Conservation (phyloP, 768 basidiomycete species). For the Punctularia strigosozonata region DNA sequence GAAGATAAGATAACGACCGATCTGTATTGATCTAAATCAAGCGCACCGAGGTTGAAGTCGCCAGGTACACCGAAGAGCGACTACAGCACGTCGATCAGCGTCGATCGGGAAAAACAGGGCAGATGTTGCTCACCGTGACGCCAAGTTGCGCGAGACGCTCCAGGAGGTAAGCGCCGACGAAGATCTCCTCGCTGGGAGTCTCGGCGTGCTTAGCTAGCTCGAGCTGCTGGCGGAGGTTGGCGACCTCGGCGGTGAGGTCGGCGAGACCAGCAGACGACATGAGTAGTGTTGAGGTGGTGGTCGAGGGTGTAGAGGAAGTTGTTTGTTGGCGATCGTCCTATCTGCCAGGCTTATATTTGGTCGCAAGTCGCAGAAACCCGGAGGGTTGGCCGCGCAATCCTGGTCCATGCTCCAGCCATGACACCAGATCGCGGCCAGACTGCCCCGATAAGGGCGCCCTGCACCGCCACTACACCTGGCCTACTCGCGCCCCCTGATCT, state of each 20-base stretch:
- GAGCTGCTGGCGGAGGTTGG: conserved; percentile 34
- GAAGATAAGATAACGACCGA: neutral
- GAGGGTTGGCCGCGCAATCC: too few species aligned
- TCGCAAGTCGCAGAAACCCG: too few species aligned
- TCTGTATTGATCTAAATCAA: neutral
- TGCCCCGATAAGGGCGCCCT: too few species aligned
- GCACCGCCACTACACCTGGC: too few species aligned
- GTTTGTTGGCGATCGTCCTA: too few species aligned
- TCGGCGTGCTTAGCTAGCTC: conserved; percentile 26
- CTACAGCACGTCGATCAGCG: conserved; percentile 23
- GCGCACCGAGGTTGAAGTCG: conserved; percentile 64
- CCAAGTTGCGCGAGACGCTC: conserved; percentile 51
- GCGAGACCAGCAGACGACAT: conserved; percentile 3
- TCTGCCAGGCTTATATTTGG: too few species aligned
- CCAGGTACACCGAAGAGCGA: conserved; percentile 79
- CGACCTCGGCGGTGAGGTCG: conserved; percentile 30
- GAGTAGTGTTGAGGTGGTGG: neutral
- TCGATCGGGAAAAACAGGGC: neutral
- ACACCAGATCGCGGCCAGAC: too few species aligned
- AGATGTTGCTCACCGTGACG: conserved; percentile 34
- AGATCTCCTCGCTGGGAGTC: conserved; percentile 28
- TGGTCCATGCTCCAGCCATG: too few species aligned
- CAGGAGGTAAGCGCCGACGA: conserved; percentile 49
- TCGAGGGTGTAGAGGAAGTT: too few species aligned
- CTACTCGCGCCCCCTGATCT: too few species aligned